phyloP scores from a whole-genome alignment of 345 rosid species.

The Salix caprea region DNA sequence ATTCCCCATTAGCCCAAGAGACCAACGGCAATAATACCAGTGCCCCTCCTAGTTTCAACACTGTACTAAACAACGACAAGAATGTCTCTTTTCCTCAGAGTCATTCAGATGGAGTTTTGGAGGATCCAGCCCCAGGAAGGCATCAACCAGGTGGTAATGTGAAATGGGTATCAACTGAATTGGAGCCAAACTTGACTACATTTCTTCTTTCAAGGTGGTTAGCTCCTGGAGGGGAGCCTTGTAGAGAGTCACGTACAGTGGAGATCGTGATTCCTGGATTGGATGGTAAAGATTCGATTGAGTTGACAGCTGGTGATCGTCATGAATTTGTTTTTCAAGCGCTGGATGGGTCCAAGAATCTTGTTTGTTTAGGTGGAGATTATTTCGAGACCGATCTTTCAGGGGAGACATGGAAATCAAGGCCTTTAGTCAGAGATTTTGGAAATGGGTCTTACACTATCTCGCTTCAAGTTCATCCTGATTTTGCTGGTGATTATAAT shows the following conservation, averaged over 20 bases:
- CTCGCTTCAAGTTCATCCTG: slow-evolving; percentile 82
- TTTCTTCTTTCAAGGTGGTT: slow-evolving; percentile 56
- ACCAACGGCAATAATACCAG: not conserved
- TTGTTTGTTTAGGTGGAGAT: slow-evolving; percentile 76
- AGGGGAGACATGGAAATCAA: slow-evolving; percentile 79
- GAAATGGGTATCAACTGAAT: slow-evolving; percentile 50
- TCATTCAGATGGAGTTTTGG: slow-evolving; percentile 4
- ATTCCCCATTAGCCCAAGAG: not conserved
- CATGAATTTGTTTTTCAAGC: slow-evolving; percentile 67
- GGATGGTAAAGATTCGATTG: slow-evolving; percentile 47
- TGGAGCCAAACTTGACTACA: slow-evolving; percentile 45
- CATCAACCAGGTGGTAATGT: slow-evolving; percentile 4
- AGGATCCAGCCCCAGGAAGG: not conserved
- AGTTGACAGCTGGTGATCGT: slow-evolving; percentile 56
- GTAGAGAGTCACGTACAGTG: slow-evolving; percentile 53
- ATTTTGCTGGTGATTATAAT: slow-evolving; percentile 66
- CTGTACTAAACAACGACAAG: not conserved
- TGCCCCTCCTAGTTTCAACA: not conserved
- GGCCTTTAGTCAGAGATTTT: slow-evolving; percentile 75
- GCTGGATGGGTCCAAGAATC: slow-evolving; percentile 45
- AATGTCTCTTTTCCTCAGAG: slow-evolving; percentile 8
- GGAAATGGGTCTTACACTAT: slow-evolving; percentile 72
- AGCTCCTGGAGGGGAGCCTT: slow-evolving; percentile 62
- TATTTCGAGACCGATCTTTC: slow-evolving; percentile 86
- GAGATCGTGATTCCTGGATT: slow-evolving; percentile 51